Evolutionary conservation across 768 basidiomycete species (phyloP).

Genomic region (Mycena epipterygia): DNA sequence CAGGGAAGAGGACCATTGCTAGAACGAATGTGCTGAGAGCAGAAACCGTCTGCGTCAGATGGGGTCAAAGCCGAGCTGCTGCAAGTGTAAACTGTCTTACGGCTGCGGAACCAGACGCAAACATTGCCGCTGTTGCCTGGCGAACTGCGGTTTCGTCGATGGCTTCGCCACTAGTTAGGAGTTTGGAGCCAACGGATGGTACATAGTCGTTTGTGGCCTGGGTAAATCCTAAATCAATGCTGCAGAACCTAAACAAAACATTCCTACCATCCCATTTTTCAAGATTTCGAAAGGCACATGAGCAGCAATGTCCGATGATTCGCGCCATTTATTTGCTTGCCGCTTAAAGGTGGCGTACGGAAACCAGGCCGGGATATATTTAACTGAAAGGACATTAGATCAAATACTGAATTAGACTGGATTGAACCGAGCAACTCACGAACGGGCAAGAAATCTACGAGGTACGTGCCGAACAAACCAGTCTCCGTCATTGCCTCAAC

Average conservation of each 20-base stretch:
- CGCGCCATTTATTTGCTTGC: slow-evolving; percentile 27
- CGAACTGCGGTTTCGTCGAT: slow-evolving; percentile 20
- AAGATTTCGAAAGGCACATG: slow-evolving; percentile 25
- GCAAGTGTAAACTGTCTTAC: neutral
- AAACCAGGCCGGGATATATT: slow-evolving; percentile 29
- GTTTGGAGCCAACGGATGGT: slow-evolving; percentile 26
- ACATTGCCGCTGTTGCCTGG: slow-evolving; percentile 27
- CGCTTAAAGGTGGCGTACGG: slow-evolving; percentile 20
- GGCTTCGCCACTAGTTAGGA: slow-evolving; percentile 3
- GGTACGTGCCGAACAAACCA: slow-evolving; percentile 36
- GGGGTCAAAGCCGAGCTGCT: neutral
- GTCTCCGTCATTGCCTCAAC: slow-evolving; percentile 33
- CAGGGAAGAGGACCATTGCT: slow-evolving; percentile 35
- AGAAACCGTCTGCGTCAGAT: slow-evolving; percentile 24
- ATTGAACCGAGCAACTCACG: neutral
- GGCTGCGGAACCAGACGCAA: slow-evolving; percentile 30
- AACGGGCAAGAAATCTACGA: slow-evolving; percentile 39
- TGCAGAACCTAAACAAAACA: neutral
- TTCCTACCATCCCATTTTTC: slow-evolving; percentile 18
- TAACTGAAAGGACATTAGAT: slow-evolving; percentile 8
- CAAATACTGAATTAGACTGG: neutral
- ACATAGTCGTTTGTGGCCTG: slow-evolving; percentile 21
- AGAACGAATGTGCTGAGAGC: slow-evolving; percentile 24
- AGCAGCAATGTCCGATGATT: slow-evolving; percentile 24
- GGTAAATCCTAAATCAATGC: neutral